These are phyloP conservation scores for Penicillium argentinense DNA, from an alignment of 495 filamentous ascomycete genomes.

Conservation along the genomic window DNA sequence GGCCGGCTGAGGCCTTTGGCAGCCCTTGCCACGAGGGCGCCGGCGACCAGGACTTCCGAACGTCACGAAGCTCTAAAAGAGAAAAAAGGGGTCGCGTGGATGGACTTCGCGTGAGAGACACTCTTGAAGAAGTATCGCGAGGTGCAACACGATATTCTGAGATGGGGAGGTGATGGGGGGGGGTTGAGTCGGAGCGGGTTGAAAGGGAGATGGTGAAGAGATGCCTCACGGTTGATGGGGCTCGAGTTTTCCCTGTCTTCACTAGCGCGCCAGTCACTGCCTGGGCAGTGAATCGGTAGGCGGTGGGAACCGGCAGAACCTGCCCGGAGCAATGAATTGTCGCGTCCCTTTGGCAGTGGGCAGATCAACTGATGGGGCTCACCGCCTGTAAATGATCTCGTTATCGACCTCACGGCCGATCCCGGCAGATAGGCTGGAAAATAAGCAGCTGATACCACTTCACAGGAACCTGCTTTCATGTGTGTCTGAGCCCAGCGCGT, in stretches of 20 bases:
- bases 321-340: too few relatives aligned
- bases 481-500: conserved; percentile 4
- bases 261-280: conserved; percentile 25
- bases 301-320: conserved; percentile 7
- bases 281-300: conserved; percentile 18
- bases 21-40: conserved; percentile 57
- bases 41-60: conserved; percentile 45
- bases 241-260: conserved; percentile 44
- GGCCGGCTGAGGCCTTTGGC: conserved; percentile 52
- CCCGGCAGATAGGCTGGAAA: conserved; percentile 11
- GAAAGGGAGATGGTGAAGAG: conserved; percentile 45
- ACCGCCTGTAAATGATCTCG: too few relatives aligned
- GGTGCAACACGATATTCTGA: conserved; percentile 43
- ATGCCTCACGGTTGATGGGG: conserved; percentile 44
- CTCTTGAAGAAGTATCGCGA: conserved; percentile 42
- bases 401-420: too few relatives aligned
- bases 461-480: neutral
- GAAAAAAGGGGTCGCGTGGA: conserved; percentile 24
- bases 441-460: neutral
- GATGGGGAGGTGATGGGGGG: conserved; percentile 33
- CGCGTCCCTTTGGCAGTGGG: too few relatives aligned
- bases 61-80: conserved; percentile 42
- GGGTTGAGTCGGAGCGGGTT: conserved; percentile 35
- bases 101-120: conserved; percentile 21
- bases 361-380: too few relatives aligned